Evolutionary conservation across 2,329 filamentous ascomycete genomes (phyloP), one percentile per base, ranked within the genome.

Genomic region (Fusarium tricinctum): DNA sequence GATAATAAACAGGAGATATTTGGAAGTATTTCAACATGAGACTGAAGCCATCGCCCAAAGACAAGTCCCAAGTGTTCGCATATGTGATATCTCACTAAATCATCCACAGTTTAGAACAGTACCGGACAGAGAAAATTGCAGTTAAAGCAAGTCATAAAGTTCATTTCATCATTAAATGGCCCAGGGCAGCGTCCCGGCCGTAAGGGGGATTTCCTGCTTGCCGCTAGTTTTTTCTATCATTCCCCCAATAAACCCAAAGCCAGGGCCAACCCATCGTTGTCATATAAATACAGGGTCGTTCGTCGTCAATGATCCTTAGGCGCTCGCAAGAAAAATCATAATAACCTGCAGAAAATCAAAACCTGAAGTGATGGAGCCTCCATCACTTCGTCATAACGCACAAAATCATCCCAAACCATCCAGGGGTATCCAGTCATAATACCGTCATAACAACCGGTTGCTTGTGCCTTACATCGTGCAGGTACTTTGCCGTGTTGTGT

Each of bases 121-220:
- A 59, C 51, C 23, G 48, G 56, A 39, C 59, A 55, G 53, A 66
- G 33, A 44, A 48, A 47, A 46, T 68, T 28, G 50, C 61, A 26
- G 47, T 35, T 47, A 38, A 57, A 58, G 47, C 56, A 68, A 51
- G 63, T 77, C 74, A 63, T 75, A 57, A 76, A 69, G 68, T 72
- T 76, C 74, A 60, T 76, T 58, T 74, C 70, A 40, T 76, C 74
- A 68, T 76, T 71, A 76, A 58, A 63, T 46, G 52, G 44, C 55
- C 56, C 62, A 48, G 52, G 43, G 49, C 55, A 38, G 35, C 35
- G 17, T 38, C 55, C 63, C 68, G 50, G 40, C 48, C 68, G 45
- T 47, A 71, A 61, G 63, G 62, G 23, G 60, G 45, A 50, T 50
- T 58, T 68, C 55, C 65, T 55, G 56, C 56, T 53, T 60, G 55